These are phyloP conservation scores for Ilyonectria destructans DNA, from an alignment of 2,329 filamentous ascomycete genomes.

Conservation along the genomic window DNA sequence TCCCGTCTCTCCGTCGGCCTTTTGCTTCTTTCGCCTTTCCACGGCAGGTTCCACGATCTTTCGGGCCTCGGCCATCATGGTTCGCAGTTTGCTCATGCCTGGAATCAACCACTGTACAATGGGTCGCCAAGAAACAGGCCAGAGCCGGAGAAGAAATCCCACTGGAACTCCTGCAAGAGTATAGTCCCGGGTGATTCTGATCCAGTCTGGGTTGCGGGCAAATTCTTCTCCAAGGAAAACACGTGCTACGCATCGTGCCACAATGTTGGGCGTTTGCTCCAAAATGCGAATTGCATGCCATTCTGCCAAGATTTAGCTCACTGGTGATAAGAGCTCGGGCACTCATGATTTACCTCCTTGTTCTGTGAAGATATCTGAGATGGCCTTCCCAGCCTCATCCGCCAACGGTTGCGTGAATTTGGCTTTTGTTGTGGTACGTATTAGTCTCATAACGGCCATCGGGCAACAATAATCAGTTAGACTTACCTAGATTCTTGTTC, in stretches of 20 bases:
- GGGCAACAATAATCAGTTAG: no score
- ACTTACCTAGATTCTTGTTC: constrained; percentile 21
- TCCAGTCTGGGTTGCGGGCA: constrained; percentile 10
- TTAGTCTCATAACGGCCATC: neutral
- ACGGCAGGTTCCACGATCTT: constrained; percentile 1
- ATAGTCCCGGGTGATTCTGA: constrained; percentile 13
- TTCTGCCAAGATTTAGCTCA: neutral
- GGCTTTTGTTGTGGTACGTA: neutral
- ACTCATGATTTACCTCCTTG: neutral
- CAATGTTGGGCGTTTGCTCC: neutral
- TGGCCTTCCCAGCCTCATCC: neutral
- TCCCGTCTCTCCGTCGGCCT: neutral
- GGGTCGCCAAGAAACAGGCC: constrained; percentile 2
- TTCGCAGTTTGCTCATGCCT: constrained; percentile 4
- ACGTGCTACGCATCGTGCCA: neutral
- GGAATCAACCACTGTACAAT: constrained; percentile 18
- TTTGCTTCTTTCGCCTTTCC: neutral
- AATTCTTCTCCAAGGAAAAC: constrained; percentile 23
- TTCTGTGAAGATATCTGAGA: constrained; percentile 2
- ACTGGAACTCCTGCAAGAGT: constrained; percentile 8
- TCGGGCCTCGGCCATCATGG: neutral
- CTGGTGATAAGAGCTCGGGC: neutral
- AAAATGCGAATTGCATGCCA: neutral
- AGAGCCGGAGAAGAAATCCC: neutral
- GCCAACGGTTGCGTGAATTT: neutral